Base-by-base conservation (phyloP, 495 filamentous ascomycete species). In the Extremus antarcticus region DNA sequence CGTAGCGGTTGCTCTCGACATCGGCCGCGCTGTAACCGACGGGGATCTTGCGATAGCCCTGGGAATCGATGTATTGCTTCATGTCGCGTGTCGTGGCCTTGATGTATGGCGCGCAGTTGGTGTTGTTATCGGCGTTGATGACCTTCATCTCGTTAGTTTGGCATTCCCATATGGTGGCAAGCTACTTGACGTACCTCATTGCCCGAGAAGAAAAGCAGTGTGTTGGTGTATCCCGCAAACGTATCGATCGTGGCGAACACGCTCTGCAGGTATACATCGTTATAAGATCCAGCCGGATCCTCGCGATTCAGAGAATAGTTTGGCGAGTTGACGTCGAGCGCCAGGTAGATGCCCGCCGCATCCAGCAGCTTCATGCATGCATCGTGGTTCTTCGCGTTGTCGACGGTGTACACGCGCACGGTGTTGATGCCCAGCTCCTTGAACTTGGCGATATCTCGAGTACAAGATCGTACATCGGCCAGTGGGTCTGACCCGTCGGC, bases 1-100 rank as follows among this genome's bases (percentile, higher is more conserved):
- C 81, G 65, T 85, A 79, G 65, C 90, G 88, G 72, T 94, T 95
- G 59, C 82, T 78, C 50, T 85, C 75, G 41, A 94, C 85, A 69
- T 94, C 88, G 19, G 83, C 85, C 35, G 91, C 90, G 59, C 89
- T 94, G 73, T 97, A 97, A 58, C 91, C 91, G 51, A 96, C 88
- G 25, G 91, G 90, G 51, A 97, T 81, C 47, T 77, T 68, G 53
- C 91, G 86, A 61, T 89, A 84, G 43, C 81, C 78, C n/a, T 80
- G 83, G 29, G 71, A 76, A 40, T 74, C 75, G 65, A 96, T 86
- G 69, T 90, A 97, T 64, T 86, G 79, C 66, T 85, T 86, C 73
- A 95, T 87, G 67, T 97, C 91, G 68, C 91, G 82, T 38, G 87
- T 95, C 39, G 87, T 83, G 23, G 91, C 91, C 76, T 97, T 96